These are phyloP conservation scores for Glonium stellatum DNA, from an alignment of 495 filamentous ascomycete genomes.

Conservation along the genomic window DNA sequence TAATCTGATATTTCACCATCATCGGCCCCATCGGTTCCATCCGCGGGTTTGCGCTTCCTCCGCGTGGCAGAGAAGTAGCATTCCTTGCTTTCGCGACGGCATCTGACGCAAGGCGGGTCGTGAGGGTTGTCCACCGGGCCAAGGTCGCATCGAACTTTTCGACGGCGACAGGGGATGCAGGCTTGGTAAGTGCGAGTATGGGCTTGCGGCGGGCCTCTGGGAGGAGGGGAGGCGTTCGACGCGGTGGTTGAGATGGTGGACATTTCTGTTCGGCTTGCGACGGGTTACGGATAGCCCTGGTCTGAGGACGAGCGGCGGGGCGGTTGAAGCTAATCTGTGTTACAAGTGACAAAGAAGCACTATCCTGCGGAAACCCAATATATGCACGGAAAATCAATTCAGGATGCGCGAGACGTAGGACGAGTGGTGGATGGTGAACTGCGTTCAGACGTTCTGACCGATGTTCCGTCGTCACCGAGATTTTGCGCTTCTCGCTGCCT, in stretches of 20 bases:
- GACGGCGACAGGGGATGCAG: conserved; percentile 82
- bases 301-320: not conserved
- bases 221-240: conserved; percentile 21
- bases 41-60: conserved; percentile 74
- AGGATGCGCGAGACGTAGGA: not conserved
- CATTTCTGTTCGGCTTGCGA: conserved; percentile 26
- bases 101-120: conserved; percentile 89
- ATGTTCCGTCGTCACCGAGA: too few relatives aligned
- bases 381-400: not conserved
- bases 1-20: conserved; percentile 31
- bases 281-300: conserved; percentile 12
- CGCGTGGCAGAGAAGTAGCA: conserved; percentile 97
- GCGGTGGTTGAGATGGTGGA: conserved; percentile 17
- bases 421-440: not conserved
- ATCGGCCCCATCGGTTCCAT: conserved; percentile 46
- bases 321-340: not conserved
- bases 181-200: conserved; percentile 30
- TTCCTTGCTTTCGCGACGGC: conserved; percentile 84
- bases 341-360: not conserved
- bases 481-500: not conserved
- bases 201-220: conserved; percentile 4
- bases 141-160: conserved; percentile 90
- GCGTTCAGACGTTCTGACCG: too few relatives aligned
- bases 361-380: not conserved
- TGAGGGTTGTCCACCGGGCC: conserved; percentile 92